phyloP scores from a whole-genome alignment of 495 filamentous ascomycete genomes.

The Daldinia decipiens region DNA sequence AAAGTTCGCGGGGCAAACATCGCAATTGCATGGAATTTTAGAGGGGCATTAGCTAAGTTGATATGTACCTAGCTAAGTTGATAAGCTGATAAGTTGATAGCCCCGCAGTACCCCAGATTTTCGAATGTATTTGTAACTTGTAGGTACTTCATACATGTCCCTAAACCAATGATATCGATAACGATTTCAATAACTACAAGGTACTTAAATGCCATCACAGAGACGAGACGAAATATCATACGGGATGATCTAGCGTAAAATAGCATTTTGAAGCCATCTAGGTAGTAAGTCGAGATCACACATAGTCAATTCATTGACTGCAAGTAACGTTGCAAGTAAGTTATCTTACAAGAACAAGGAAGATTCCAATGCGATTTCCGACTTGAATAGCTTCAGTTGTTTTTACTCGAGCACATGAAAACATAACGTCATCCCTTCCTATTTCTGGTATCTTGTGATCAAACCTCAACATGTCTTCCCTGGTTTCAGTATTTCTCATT shows the following conservation, averaged over 20 bases:
- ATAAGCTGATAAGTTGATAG: background rate
- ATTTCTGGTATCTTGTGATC: background rate
- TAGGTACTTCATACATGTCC: background rate
- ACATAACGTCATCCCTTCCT: background rate
- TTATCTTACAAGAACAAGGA: background rate
- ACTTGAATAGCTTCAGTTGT: background rate
- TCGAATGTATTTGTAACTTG: background rate
- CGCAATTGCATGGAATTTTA: constrained; percentile 29
- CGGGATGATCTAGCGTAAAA: too few relatives aligned
- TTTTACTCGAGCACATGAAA: background rate
- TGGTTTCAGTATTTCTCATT: too few relatives aligned
- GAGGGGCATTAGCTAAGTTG: constrained; percentile 32
- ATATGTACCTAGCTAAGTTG: too few relatives aligned
- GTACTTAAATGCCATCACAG: too few relatives aligned
- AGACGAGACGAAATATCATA: too few relatives aligned
- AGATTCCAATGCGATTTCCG: background rate
- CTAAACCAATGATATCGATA: background rate
- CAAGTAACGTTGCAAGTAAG: background rate
- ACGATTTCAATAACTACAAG: too few relatives aligned
- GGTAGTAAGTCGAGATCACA: background rate
- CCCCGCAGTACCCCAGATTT: constrained; percentile 37
- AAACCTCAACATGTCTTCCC: background rate
- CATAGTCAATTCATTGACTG: background rate
- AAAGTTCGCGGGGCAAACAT: constrained; percentile 36
- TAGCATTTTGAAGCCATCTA: background rate